Evolutionary conservation across 2,329 filamentous ascomycete genomes (phyloP).

Genomic region (Colletotrichum siamense): DNA sequence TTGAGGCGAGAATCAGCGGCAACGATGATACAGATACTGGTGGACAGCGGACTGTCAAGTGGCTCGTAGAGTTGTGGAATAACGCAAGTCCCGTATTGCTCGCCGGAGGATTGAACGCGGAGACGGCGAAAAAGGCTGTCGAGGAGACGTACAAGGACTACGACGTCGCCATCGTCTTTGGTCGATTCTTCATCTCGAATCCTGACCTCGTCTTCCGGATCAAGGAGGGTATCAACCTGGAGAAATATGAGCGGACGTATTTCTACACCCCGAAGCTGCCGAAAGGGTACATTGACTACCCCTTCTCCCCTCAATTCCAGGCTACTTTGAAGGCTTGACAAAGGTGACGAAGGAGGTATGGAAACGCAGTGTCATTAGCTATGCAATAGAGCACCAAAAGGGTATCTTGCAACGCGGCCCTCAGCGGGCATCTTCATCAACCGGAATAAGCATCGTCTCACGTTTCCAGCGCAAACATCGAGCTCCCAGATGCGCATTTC

Average conservation of each 20-base stretch:
- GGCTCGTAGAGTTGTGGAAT: constrained; percentile 36
- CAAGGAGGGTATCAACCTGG: constrained; percentile 28
- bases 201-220: constrained; percentile 37
- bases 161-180: constrained; percentile 33
- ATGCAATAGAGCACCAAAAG: background rate
- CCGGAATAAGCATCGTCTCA: background rate
- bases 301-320: constrained; percentile 28
- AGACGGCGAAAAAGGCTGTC: constrained; percentile 26
- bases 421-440: background rate
- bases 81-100: constrained; percentile 35
- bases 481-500: background rate
- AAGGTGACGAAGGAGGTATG: no score
- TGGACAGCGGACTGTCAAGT: constrained; percentile 20
- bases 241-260: constrained; percentile 30
- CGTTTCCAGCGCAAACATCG: background rate
- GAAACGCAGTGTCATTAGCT: background rate
- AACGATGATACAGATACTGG: constrained; percentile 40
- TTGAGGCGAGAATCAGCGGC: constrained; percentile 59
- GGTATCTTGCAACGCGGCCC: background rate
- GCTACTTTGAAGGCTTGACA: background rate
- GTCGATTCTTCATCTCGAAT: constrained; percentile 39
- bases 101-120: constrained; percentile 33
- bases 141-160: constrained; percentile 30
- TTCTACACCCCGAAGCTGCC: constrained; percentile 31
- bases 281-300: constrained; percentile 27